A percentile compares a stretch with the other conserved stretches of the same genome.
phyloP scores from a whole-genome alignment of 179 eudicot species.

The Corrigiola litoralis region DNA sequence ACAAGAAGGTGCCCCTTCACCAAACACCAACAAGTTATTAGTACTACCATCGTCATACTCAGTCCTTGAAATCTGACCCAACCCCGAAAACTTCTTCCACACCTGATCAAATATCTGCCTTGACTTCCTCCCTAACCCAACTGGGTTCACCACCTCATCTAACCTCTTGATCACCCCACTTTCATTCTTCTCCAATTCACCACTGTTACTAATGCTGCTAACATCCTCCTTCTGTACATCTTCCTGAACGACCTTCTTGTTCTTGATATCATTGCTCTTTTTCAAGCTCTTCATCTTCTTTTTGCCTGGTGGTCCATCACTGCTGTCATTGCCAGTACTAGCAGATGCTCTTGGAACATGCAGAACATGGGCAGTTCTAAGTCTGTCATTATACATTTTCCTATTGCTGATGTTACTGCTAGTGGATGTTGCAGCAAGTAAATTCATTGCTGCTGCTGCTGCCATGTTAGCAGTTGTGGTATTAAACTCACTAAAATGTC shows the following conservation, averaged over 20 bases:
- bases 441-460: constrained; percentile 26
- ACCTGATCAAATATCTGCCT: constrained; percentile 86
- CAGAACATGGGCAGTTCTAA: constrained; percentile 12
- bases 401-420: constrained; percentile 1
- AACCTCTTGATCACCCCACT: constrained; percentile 42
- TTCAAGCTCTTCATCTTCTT: constrained; percentile 15
- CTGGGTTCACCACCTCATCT: constrained; percentile 86
- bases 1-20: constrained; percentile 71
- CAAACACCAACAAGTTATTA: constrained; percentile 42
- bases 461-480: constrained; percentile 24
- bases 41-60: constrained; percentile 40
- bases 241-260: constrained; percentile 3
- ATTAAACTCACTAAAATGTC: background rate
- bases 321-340: constrained; percentile 5
- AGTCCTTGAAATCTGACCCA: constrained; percentile 90
- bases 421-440: constrained; percentile 15
- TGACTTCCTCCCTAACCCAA: constrained; percentile 82
- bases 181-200: constrained; percentile 11
- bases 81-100: constrained; percentile 81
- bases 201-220: constrained; percentile 2
- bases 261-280: background rate
- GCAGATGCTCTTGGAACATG: constrained; percentile 26
- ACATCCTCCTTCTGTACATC: constrained; percentile 1
- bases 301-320: constrained; percentile 7
- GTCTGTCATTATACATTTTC: constrained; percentile 3